Evolutionary conservation across 177 flowering plant genomes (phyloP).

Genomic region (Vitis hybrid): DNA sequence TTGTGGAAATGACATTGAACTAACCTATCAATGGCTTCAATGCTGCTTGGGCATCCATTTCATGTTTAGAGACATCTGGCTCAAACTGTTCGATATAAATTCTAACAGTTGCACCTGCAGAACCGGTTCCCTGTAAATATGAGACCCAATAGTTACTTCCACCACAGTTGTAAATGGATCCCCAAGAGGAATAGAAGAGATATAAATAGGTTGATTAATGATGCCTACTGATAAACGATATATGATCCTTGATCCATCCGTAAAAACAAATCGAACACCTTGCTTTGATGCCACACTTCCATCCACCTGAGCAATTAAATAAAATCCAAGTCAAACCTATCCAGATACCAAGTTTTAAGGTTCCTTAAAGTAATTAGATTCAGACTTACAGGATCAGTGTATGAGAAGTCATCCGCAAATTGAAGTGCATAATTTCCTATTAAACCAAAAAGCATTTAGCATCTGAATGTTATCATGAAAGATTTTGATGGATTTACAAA

Average conservation of each 20-base stretch:
- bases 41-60: conserved; percentile 86
- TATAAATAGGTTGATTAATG: not conserved
- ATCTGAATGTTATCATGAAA: conserved; percentile 2
- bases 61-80: conserved; percentile 81
- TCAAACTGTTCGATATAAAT: conserved; percentile 92
- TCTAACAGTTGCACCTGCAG: conserved; percentile 96
- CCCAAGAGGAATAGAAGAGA: not conserved
- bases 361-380: not conserved
- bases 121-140: conserved; percentile 85
- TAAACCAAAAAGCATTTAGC: conserved; percentile 16
- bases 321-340: conserved; percentile 4
- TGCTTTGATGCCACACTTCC: conserved; percentile 91
- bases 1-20: conserved; percentile 9
- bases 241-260: conserved; percentile 96
- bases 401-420: conserved; percentile 91
- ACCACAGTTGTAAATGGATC: not conserved
- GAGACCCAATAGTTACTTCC: conserved; percentile 4
- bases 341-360: not conserved
- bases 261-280: conserved; percentile 93
- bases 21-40: conserved; percentile 89
- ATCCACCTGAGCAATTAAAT: conserved; percentile 68
- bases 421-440: conserved; percentile 76
- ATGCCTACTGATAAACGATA: conserved; percentile 82
- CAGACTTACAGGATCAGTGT: conserved; percentile 92
- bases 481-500: not conserved